Base-by-base conservation (phyloP, 1,284 basidiomycete genomes). In the Peniophora sp. region DNA sequence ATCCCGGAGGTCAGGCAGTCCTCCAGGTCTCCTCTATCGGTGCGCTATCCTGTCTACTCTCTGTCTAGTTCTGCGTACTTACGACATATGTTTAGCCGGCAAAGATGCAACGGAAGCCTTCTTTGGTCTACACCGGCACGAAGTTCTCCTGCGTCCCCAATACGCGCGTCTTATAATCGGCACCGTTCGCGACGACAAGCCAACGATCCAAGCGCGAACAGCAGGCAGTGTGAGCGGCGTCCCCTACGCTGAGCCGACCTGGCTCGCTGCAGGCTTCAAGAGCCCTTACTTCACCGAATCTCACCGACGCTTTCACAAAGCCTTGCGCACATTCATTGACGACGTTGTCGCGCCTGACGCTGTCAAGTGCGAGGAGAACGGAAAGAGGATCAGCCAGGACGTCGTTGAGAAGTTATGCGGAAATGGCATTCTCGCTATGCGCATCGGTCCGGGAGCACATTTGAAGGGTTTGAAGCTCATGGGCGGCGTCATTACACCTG, bases 241-340 rank as follows among this genome's bases (percentile, higher is more conserved):
- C 0, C 94, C 94, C 0, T 97, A 96, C 62, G 92, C 83, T 1
- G 95, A 97, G 62, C 86, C 92, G 2, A 84, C 86, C 1, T 97
- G 92, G 92, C 80, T 97, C 39, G 73, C 71, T n/a, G 68, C 79
- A 5, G 90, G 89, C 0, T 95, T 85, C 71, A 75, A 79, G 61
- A 87, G 77, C 54, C 89, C 93, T 0, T 97, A 95, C 66, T 96
- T 91, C 71, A 86, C 76, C 19, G 85, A 92, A 0, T 73, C 73
- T 16, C 87, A 89, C 57, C 65, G 77, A 36, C 71, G 65, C 49
- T 89, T 89, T 67, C 87, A 89, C 57, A 75, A 69, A 27, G 83
- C 77, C 0, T 69, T 81, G 35, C 74, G 86, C 36, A 72, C 72
- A 59, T 85, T 89, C 62, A 78, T 87, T 53, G 69, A 71, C 63